Evolutionary conservation across 164 flowering plant species (phyloP).

Genomic region (Santalum album): DNA sequence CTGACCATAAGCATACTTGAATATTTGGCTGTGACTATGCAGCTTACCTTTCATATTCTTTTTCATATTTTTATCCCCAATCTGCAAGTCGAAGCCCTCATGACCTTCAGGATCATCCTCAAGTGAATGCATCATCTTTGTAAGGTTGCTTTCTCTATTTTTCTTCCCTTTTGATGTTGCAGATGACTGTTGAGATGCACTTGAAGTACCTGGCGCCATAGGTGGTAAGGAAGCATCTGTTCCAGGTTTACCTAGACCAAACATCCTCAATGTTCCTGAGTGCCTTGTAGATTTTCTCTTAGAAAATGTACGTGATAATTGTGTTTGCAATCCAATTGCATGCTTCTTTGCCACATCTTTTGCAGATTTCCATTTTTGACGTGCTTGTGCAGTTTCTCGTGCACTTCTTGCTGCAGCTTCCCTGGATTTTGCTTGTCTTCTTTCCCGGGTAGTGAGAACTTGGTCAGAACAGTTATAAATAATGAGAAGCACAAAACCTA

Average conservation of each 20-base stretch:
- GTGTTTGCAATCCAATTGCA: slow-evolving; percentile 61
- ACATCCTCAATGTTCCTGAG: slow-evolving; percentile 25
- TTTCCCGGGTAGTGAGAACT: slow-evolving; percentile 76
- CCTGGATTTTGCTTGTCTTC: slow-evolving; percentile 76
- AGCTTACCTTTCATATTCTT: slow-evolving; percentile 53
- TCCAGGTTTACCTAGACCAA: slow-evolving; percentile 35
- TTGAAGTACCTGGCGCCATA: slow-evolving; percentile 21
- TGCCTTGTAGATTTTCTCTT: slow-evolving; percentile 39
- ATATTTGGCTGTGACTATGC: slow-evolving; percentile 86
- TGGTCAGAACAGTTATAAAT: slow-evolving; percentile 95
- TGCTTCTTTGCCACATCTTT: slow-evolving; percentile 67
- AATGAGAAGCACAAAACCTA: slow-evolving; percentile 58
- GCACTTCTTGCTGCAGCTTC: slow-evolving; percentile 91
- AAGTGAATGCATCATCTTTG: slow-evolving; percentile 54
- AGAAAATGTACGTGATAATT: slow-evolving; percentile 88
- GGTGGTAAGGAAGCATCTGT: slow-evolving; percentile 47
- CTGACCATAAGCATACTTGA: slow-evolving; percentile 94
- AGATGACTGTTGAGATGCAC: slow-evolving; percentile 22
- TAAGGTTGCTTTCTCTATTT: slow-evolving; percentile 53
- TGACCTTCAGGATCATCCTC: slow-evolving; percentile 59
- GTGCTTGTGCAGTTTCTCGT: slow-evolving; percentile 83
- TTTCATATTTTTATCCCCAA: slow-evolving; percentile 62
- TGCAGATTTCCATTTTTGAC: slow-evolving; percentile 90
- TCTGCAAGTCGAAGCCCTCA: slow-evolving; percentile 67
- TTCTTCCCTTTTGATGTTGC: slow-evolving; percentile 37